phyloP scores from a whole-genome alignment of 2,329 filamentous ascomycete species.

The Beauveria australis region DNA sequence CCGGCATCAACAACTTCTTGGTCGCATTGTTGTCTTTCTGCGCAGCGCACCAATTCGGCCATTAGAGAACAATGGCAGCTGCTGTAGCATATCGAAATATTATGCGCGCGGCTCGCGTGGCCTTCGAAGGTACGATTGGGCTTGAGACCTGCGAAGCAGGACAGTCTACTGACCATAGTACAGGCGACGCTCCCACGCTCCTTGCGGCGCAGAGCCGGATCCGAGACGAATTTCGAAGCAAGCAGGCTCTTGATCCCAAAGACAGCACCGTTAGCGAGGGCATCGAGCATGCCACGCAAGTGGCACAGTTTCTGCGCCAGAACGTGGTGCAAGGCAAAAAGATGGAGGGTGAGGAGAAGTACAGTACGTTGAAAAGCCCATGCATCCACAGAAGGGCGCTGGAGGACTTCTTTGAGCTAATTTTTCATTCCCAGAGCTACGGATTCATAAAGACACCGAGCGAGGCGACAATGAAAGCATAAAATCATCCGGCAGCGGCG shows the following conservation, averaged over 20 bases:
- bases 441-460: conserved; percentile 87
- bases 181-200: conserved; percentile 65
- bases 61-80: conserved; percentile 52
- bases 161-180: conserved; percentile 1
- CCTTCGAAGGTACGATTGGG: conserved; percentile 63
- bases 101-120: conserved; percentile 70
- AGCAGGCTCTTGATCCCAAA: conserved; percentile 48
- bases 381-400: too few species aligned
- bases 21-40: not conserved
- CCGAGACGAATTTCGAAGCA: conserved; percentile 63
- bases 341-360: conserved; percentile 36
- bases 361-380: conserved; percentile 43
- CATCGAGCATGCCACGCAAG: conserved; percentile 72
- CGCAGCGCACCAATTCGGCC: not conserved
- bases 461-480: conserved; percentile 88
- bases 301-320: conserved; percentile 68
- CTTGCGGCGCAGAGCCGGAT: conserved; percentile 64
- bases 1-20: conserved; percentile 10
- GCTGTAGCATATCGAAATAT: conserved; percentile 70
- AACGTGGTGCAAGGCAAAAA: conserved; percentile 81
- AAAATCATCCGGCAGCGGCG: conserved; percentile 41
- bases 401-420: too few species aligned
- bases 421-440: conserved; percentile 50
- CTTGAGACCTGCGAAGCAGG: not conserved
- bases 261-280: conserved; percentile 53